phyloP scores from a whole-genome alignment of 1,139 yeast species.

The Meyerozyma smithsonii region DNA sequence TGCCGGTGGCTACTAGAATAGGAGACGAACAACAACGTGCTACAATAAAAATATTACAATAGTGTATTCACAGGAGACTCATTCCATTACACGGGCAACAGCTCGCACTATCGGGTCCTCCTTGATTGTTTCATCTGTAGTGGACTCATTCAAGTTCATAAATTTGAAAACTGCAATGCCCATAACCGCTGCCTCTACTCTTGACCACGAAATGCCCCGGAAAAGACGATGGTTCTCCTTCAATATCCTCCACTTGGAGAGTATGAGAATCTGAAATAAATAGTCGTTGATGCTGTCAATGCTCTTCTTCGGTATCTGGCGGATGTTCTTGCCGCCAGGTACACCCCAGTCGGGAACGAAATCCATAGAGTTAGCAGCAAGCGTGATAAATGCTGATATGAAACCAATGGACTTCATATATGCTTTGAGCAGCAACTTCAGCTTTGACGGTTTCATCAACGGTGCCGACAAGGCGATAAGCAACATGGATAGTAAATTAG shows the following conservation, averaged over 20 bases:
- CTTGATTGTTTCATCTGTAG: conserved; percentile 13
- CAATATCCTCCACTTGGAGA: conserved; percentile 41
- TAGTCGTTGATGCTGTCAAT: conserved; percentile 30
- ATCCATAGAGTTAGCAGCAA: conserved; percentile 23
- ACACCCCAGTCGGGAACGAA: conserved; percentile 22
- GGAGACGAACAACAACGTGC: background rate
- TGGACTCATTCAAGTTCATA: conserved; percentile 36
- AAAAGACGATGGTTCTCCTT: conserved; percentile 34
- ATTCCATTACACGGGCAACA: conserved; percentile 9
- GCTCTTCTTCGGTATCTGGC: conserved; percentile 24
- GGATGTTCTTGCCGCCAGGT: conserved; percentile 15
- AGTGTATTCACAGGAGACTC: background rate
- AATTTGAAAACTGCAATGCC: conserved; percentile 36
- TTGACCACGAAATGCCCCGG: conserved; percentile 26
- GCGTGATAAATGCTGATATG: conserved; percentile 27
- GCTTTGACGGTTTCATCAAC: conserved; percentile 13
- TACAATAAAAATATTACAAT: background rate
- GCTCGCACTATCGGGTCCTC: conserved; percentile 9
- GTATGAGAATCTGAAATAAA: conserved; percentile 29
- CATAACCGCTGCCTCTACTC: conserved; percentile 32
- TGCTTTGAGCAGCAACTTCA: conserved; percentile 27
- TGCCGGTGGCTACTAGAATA: conserved; percentile 21
- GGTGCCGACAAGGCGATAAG: conserved; percentile 35
- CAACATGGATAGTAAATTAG: conserved; percentile 33
- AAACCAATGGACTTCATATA: conserved; percentile 37